phyloP scores from a whole-genome alignment of 805 yeast species.

The Blastobotrys attinorum region DNA sequence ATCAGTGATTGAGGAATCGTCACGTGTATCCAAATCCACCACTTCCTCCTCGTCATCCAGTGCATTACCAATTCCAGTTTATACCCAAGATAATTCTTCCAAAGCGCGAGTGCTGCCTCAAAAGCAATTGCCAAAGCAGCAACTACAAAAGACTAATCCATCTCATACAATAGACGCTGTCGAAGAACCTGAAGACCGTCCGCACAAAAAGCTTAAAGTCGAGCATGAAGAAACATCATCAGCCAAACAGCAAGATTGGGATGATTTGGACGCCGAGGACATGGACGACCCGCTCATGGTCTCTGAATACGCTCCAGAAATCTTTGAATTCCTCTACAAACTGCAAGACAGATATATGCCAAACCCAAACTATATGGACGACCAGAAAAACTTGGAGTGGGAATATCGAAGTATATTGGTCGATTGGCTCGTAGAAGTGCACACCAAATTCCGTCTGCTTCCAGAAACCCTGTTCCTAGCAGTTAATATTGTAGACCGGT shows the following conservation, averaged over 20 bases:
- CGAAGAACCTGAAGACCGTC: background rate
- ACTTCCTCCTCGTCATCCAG: background rate
- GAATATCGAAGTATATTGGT: conserved; percentile 77
- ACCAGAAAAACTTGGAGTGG: conserved; percentile 65
- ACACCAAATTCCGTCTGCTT: conserved; percentile 67
- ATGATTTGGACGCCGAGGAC: conserved; percentile 32
- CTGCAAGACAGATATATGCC: conserved; percentile 70
- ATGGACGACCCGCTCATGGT: conserved; percentile 61
- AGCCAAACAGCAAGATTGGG: conserved; percentile 13
- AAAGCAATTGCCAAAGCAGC: background rate
- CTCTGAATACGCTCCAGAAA: conserved; percentile 82
- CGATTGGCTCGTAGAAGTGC: conserved; percentile 94
- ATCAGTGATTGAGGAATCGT: background rate
- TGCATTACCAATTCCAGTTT: background rate
- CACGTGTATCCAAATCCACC: background rate
- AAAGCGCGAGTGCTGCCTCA: no score
- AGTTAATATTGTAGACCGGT: conserved; percentile 80
- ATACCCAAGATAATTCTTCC: no score
- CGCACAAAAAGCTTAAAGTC: conserved; percentile 8
- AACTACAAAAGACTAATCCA: background rate
- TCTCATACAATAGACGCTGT: background rate
- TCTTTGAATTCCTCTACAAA: conserved; percentile 69
- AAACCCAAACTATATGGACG: conserved; percentile 43
- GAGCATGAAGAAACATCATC: conserved; percentile 1
- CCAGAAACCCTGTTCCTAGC: conserved; percentile 84